Conservation (phyloP, 73 alveolate genomes). For the Breviolum minutum region DNA sequence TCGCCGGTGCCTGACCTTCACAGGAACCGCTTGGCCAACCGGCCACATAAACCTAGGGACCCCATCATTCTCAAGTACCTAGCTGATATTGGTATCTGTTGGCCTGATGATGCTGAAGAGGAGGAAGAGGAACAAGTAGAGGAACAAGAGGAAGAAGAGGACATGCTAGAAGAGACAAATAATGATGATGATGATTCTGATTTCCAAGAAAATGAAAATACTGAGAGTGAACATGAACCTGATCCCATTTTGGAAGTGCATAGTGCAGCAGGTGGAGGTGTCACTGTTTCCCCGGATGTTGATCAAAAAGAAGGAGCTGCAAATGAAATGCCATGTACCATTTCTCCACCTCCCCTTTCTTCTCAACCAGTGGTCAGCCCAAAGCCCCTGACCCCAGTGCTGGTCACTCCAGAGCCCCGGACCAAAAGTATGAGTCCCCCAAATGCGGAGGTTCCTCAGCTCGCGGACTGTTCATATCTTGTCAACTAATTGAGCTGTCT, state of each 20-base stretch:
- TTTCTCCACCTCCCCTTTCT: neutral
- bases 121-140: neutral
- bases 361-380: neutral
- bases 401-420: neutral
- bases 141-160: neutral
- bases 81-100: neutral
- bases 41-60: neutral
- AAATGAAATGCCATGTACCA: neutral
- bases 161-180: neutral
- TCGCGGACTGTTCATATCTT: too few relatives aligned
- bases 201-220: too few relatives aligned
- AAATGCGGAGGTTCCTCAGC: too few relatives aligned
- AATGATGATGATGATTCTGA: neutral
- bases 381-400: neutral
- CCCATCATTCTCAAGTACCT: neutral
- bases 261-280: neutral
- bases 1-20: slow-evolving; percentile 5
- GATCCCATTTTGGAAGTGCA: neutral
- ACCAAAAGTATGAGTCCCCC: neutral
- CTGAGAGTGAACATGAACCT: neutral
- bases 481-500: too few relatives aligned
- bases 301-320: neutral
- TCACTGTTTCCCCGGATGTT: neutral
- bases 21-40: neutral
- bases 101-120: neutral